Evolutionary conservation across 2,329 filamentous ascomycete species (phyloP), one percentile per base, ranked within the genome.

Genomic region (Hymenoscyphus linearis): DNA sequence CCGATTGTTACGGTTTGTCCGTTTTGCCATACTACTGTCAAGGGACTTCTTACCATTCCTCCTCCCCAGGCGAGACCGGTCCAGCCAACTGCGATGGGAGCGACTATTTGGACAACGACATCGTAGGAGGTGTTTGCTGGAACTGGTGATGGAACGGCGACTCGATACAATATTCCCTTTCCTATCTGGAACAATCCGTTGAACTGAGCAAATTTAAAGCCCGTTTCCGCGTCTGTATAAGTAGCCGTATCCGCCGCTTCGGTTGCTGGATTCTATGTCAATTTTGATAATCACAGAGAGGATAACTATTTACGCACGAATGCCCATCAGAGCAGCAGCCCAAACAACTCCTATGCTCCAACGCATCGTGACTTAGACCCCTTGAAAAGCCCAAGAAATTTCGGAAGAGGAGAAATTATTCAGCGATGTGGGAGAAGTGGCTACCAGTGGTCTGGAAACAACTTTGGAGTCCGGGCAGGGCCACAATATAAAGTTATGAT

Each of bases 61-160:
- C 64, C 64, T 27, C 64, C 64, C 64, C 64, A 65, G 10, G 61
- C 61, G 16, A 65, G 57, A 7, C 55, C 64, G 35, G 57, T 50
- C 64, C 64, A 65, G 7, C 61, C 64, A 18, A 65, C 59, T 14
- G 58, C 61, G 35, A 57, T 52, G 16, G 64, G 64, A 18, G 64
- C 64, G 13, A 60, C 55, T 25, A 65, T 53, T 50, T 65, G 64
- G 13, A 65, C 5, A 10, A 65, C 64, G 22, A 56, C 58, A 59
- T 63, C 61, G 37, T 62, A 65, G 9, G 57, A 18, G 16, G 57
- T 31, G 36, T 58, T 57, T 25, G 35, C 35, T 6, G 57, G 35
- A 6, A 60, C 58, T 34, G 57, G 60, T 27, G 53, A 60, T 22
- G 64, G 64, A 13, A 63, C 55, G 13, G 64, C 64, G 27, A 65